These are phyloP conservation scores for Allium cepa DNA, from an alignment of 106 monocot genomes.

Conservation along the genomic window DNA sequence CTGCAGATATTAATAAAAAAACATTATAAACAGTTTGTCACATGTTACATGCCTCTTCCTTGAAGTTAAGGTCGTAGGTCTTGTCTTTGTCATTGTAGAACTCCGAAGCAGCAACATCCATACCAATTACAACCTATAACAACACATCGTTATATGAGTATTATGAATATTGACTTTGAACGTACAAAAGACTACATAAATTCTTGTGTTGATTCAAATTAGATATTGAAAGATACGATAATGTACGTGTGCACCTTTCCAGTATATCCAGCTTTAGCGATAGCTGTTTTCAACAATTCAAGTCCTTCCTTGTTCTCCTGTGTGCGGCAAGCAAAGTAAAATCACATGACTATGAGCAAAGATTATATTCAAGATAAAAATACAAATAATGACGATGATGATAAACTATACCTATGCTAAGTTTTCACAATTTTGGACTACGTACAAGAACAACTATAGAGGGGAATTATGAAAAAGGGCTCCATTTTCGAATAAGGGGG, in stretches of 20 bases:
- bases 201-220: background rate
- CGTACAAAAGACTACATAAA: background rate
- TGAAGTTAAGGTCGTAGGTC: slow-evolving; percentile 89
- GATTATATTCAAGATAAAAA: too few relatives aligned
- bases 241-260: slow-evolving; percentile 24
- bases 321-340: background rate
- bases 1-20: too few relatives aligned
- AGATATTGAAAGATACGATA: background rate
- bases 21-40: too few relatives aligned
- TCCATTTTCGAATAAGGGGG: too few relatives aligned
- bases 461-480: too few relatives aligned
- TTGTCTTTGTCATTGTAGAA: slow-evolving; percentile 79
- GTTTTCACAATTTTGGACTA: too few relatives aligned
- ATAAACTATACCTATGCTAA: too few relatives aligned
- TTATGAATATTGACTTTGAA: background rate
- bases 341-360: too few relatives aligned
- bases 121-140: slow-evolving; percentile 88
- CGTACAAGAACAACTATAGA: too few relatives aligned
- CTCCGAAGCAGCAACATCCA: slow-evolving; percentile 99
- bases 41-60: slow-evolving; percentile 55
- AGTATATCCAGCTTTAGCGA: slow-evolving; percentile 77
- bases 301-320: slow-evolving; percentile 75
- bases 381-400: too few relatives aligned
- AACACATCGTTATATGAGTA: background rate
- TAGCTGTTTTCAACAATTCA: slow-evolving; percentile 83